phyloP scores from a whole-genome alignment of 148 eudicot genomes.

The Vaccinium macrocarpon region DNA sequence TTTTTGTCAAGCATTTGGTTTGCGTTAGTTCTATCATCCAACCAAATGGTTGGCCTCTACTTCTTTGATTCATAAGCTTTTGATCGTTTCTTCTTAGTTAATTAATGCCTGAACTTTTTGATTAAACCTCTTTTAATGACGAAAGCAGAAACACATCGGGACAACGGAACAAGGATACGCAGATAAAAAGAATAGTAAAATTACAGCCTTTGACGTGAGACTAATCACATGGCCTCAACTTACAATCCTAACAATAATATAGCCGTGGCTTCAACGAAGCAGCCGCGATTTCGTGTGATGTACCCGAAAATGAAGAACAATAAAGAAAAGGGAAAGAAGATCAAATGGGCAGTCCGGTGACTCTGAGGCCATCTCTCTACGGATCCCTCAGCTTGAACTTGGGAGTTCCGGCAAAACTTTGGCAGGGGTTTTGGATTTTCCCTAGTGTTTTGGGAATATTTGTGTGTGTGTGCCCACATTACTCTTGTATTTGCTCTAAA shows the following conservation, averaged over 20 bases:
- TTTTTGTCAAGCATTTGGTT: too few relatives aligned
- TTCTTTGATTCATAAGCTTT: too few relatives aligned
- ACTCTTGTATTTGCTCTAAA: background rate
- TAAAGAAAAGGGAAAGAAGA: background rate
- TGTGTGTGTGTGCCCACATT: background rate
- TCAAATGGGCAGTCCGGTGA: background rate
- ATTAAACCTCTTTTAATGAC: too few relatives aligned
- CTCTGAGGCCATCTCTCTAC: background rate
- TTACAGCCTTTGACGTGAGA: too few relatives aligned
- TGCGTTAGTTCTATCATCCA: too few relatives aligned
- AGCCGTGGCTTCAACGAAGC: background rate
- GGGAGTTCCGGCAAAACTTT: background rate
- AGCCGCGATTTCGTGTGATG: background rate
- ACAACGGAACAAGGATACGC: too few relatives aligned
- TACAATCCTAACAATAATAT: background rate
- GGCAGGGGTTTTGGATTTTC: background rate
- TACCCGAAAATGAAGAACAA: background rate
- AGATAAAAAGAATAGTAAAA: too few relatives aligned
- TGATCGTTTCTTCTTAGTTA: too few relatives aligned
- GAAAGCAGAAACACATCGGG: too few relatives aligned
- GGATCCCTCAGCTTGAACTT: background rate
- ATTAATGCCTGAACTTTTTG: too few relatives aligned
- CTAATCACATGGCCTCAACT: background rate
- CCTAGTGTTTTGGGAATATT: background rate
- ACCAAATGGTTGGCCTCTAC: too few relatives aligned